phyloP scores from a whole-genome alignment of 306 rosid species.

The Bauhinia variegata region DNA sequence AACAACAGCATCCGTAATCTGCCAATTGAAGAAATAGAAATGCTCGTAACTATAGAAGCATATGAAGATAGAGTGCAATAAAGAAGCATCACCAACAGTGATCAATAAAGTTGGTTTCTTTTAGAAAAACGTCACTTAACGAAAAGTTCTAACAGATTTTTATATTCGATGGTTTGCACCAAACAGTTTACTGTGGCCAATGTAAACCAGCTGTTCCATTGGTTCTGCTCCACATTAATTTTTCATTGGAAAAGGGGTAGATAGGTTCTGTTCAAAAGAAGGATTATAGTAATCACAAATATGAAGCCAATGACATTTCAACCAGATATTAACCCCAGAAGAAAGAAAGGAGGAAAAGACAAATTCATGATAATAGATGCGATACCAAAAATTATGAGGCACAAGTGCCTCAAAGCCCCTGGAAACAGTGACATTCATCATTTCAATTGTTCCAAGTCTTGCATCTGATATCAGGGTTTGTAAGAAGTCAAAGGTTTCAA shows the following conservation, averaged over 20 bases:
- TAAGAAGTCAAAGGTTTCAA: slow-evolving; percentile 11
- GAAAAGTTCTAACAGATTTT: slow-evolving; percentile 14
- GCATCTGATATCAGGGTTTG: not conserved
- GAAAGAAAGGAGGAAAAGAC: not conserved
- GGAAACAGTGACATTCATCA: not conserved
- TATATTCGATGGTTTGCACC: slow-evolving; percentile 14
- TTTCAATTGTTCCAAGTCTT: slow-evolving; percentile 12
- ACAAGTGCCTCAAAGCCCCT: slow-evolving; percentile 1
- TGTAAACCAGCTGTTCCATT: not conserved
- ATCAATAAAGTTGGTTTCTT: slow-evolving; percentile 7
- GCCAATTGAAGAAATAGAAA: slow-evolving; percentile 46
- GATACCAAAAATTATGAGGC: slow-evolving; percentile 19
- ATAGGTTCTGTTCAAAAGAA: slow-evolving; percentile 19
- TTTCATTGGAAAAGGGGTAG: not conserved
- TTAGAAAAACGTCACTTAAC: not conserved
- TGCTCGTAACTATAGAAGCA: slow-evolving; percentile 26
- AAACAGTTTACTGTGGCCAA: not conserved
- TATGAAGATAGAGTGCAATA: slow-evolving; percentile 29
- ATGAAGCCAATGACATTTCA: slow-evolving; percentile 19
- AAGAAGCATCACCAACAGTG: slow-evolving; percentile 24
- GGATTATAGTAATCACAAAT: slow-evolving; percentile 15
- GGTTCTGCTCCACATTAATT: not conserved
- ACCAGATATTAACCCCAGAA: slow-evolving; percentile 6
- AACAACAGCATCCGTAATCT: slow-evolving; percentile 98
- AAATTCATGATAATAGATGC: not conserved